Evolutionary conservation across 1,284 basidiomycete species (phyloP), one percentile per base, ranked within the genome.

Genomic region (Puccinia novopanici): DNA sequence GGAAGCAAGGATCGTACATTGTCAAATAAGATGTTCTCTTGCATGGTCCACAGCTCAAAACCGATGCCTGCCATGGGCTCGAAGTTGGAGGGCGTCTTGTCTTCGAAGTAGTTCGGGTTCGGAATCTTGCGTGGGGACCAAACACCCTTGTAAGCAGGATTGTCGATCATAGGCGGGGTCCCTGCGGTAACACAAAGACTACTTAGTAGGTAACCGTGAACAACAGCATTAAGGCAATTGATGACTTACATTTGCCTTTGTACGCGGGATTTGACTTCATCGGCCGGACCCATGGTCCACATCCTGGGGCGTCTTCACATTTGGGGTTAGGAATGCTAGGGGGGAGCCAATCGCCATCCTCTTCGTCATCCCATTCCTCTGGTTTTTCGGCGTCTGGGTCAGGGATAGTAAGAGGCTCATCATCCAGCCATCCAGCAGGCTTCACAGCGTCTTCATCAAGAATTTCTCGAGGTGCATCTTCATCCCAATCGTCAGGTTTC

Each of bases 321-420:
- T 91, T 92, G 84, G 95, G 93, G 89, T 98, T 98, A 82, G 81
- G 24, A 27, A 81, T 88, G 82, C 90, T 90, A 40, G 96, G 95
- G 15, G 95, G 90, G 82, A 98, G 90, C 94, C 95, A 99, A 85
- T 98, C 96, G 86, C 97, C 97, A 84, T 99, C 96, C 86, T 99
- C 96, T 87, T 98, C 97, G 84, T 99, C 93, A 85, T 98, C 95
- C 97, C 97, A 99, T 87, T 99, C 97, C 86, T 98, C 96, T 42
- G 97, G 97, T 89, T 98, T 98, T 88, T 92, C 90, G 67, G 94
- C 92, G 42, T 80, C 78, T 45, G 97, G 95, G 86, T 99, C 97
- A 73, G 94, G 90, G 83, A 98, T 90, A 74, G 87, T 89, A 81
- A 90, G 87, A 3, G 92, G 90, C 86, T 98, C 95, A 82, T 98